Evolutionary conservation across 2,329 filamentous ascomycete species (phyloP).

Genomic region (Hirsutella thompsonii): DNA sequence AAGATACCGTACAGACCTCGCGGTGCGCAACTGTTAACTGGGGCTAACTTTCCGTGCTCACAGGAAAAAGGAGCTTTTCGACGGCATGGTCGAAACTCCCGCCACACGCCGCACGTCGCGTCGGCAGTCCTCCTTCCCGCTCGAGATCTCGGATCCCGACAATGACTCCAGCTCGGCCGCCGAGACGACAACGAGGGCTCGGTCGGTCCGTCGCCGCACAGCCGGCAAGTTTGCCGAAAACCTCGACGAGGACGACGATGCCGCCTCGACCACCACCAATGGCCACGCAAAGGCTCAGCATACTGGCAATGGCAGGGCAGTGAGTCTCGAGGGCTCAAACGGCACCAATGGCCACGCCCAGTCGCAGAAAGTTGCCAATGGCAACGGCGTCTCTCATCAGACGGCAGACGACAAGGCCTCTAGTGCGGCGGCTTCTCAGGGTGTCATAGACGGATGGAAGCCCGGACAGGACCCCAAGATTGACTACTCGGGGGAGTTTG

Average conservation of each 20-base stretch:
- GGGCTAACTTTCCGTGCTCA: constrained; percentile 3
- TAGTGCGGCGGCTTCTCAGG: constrained; percentile 5
- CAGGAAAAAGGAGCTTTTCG: constrained; percentile 49
- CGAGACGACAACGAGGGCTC: constrained; percentile 24
- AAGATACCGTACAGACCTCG: no score
- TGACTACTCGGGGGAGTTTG: constrained; percentile 52
- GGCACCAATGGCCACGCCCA: not conserved
- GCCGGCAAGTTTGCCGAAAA: constrained; percentile 28
- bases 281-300: no score
- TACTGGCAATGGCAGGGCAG: no score
- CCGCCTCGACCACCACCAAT: not conserved
- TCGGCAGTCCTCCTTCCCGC: constrained; percentile 35
- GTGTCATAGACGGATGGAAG: constrained; percentile 40
- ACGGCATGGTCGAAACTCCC: constrained; percentile 48
- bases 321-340: no score
- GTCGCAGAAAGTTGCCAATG: not conserved
- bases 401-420: not conserved
- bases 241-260: constrained; percentile 28
- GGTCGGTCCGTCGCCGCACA: constrained; percentile 28
- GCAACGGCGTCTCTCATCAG: not conserved
- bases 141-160: constrained; percentile 32
- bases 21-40: no score
- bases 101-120: constrained; percentile 27
- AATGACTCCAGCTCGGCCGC: constrained; percentile 35
- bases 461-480: constrained; percentile 48